Evolutionary conservation across 2,329 filamentous ascomycete species (phyloP).

Genomic region (Trichoderma brevicompactum): DNA sequence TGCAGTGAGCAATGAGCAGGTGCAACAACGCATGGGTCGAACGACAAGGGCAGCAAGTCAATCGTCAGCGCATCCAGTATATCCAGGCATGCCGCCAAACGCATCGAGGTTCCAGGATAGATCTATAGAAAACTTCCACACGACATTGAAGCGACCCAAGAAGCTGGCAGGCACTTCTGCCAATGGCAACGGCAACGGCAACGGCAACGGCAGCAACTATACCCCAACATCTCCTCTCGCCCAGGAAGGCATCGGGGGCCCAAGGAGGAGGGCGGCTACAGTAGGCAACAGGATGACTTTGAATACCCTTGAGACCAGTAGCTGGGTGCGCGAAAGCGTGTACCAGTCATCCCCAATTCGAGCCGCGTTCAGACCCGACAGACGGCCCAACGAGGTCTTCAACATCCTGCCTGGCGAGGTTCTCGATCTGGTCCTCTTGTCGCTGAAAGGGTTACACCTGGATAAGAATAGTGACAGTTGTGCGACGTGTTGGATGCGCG

Average conservation of each 20-base stretch:
- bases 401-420: conserved; percentile 63
- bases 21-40: conserved; percentile 20
- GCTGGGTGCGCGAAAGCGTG: conserved; percentile 27
- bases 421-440: conserved; percentile 58
- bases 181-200: not conserved
- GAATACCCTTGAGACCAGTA: conserved; percentile 45
- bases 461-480: conserved; percentile 55
- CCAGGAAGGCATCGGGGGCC: conserved; percentile 35
- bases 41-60: conserved; percentile 31
- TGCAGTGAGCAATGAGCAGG: conserved; percentile 2
- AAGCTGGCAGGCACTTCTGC: conserved; percentile 39
- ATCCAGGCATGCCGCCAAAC: conserved; percentile 41
- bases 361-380: conserved; percentile 27
- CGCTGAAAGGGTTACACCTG: conserved; percentile 58
- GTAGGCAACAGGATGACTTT: conserved; percentile 47
- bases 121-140: conserved; percentile 34
- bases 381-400: conserved; percentile 56
- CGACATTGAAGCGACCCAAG: conserved; percentile 44
- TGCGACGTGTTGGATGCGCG: conserved; percentile 68
- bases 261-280: conserved; percentile 38
- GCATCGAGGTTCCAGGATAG: conserved; percentile 34
- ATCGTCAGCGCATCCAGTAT: conserved; percentile 38
- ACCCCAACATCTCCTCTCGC: conserved; percentile 39
- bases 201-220: conserved; percentile 12
- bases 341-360: conserved; percentile 25